Conservation (phyloP, 2,329 filamentous ascomycete species). For the Scorias spongiosa region DNA sequence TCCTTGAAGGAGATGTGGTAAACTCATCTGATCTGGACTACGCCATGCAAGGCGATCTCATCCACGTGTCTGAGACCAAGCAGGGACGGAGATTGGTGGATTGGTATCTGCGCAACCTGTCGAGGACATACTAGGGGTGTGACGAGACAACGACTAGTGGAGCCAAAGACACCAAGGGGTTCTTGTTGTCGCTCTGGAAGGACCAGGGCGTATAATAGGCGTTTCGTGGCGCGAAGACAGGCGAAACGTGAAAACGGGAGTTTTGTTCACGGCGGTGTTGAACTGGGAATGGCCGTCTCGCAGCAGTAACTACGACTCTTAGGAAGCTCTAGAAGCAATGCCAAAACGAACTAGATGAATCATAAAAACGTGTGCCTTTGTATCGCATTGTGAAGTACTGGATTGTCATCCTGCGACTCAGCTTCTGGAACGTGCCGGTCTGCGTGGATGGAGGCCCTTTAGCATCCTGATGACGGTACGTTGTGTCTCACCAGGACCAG, state of each 20-base stretch:
- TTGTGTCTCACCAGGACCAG: no score
- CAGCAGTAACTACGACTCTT: no score
- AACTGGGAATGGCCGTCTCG: no score
- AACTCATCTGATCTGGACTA: constrained; percentile 95
- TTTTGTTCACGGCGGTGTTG: not conserved
- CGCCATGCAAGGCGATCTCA: constrained; percentile 88
- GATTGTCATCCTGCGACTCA: no score
- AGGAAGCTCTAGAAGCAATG: no score
- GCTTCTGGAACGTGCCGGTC: no score
- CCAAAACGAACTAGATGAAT: no score
- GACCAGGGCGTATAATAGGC: not conserved
- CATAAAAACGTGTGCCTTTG: no score
- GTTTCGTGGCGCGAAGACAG: not conserved
- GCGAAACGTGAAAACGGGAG: not conserved
- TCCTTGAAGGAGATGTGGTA: constrained; percentile 83
- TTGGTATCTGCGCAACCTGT: constrained; percentile 96
- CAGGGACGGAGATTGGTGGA: constrained; percentile 93
- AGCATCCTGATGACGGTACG: no score
- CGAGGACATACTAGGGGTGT: constrained; percentile 64
- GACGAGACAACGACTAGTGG: not conserved
- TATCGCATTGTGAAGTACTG: no score
- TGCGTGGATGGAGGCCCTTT: no score
- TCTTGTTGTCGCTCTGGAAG: not conserved
- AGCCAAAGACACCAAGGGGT: no score
- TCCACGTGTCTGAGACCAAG: constrained; percentile 98